These are phyloP conservation scores for Saccharomycopsis babjevae DNA, from an alignment of 805 yeast species.

Conservation along the genomic window DNA sequence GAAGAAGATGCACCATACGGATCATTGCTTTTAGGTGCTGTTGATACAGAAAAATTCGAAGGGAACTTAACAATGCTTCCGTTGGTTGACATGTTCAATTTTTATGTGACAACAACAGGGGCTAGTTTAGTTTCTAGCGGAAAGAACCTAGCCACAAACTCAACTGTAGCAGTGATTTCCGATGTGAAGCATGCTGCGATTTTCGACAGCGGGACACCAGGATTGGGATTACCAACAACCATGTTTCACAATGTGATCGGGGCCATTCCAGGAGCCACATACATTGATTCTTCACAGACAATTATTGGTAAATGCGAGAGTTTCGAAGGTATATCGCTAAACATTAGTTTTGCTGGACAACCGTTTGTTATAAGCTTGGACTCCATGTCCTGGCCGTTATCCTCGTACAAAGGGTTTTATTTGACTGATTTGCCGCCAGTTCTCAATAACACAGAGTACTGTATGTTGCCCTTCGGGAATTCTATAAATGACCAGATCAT, in stretches of 20 bases:
- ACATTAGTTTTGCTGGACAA: slow-evolving; percentile 4
- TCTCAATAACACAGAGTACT: not conserved
- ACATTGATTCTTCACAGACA: not conserved
- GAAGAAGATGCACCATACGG: slow-evolving; percentile 2
- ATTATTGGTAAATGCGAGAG: not conserved
- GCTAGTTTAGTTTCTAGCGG: slow-evolving; percentile 4
- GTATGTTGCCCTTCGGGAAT: not conserved
- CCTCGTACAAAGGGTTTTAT: slow-evolving; percentile 4
- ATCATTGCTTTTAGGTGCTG: slow-evolving; percentile 11
- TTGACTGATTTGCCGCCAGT: not conserved
- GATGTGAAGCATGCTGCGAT: slow-evolving; percentile 1
- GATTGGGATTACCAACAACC: not conserved
- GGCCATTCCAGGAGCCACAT: not conserved
- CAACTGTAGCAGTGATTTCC: not conserved
- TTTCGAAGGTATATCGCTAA: not conserved
- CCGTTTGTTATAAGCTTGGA: slow-evolving; percentile 43
- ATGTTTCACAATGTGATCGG: slow-evolving; percentile 1
- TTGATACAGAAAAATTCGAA: slow-evolving; percentile 9
- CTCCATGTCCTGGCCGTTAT: not conserved
- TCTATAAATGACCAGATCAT: slow-evolving; percentile 24
- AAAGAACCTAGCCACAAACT: not conserved
- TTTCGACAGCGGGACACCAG: slow-evolving; percentile 12
- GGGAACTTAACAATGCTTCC: slow-evolving; percentile 6
- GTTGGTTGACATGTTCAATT: slow-evolving; percentile 2
- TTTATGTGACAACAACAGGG: not conserved